Conservation (phyloP, 495 filamentous ascomycete genomes). For the Hypoxylon fuscum region DNA sequence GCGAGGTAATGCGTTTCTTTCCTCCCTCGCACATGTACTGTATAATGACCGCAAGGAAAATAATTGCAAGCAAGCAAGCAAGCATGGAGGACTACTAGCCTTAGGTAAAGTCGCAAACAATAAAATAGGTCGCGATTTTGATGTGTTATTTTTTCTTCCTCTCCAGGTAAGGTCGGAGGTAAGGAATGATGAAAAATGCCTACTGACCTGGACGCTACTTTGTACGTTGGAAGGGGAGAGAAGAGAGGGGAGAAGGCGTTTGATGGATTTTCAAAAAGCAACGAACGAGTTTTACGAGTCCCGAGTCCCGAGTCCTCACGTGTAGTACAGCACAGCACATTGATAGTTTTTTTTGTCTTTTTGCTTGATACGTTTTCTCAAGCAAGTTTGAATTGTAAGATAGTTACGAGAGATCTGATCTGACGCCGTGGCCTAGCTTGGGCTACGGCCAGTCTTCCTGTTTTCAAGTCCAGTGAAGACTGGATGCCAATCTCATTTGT, state of each 20-base stretch:
- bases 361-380: slow-evolving; percentile 18
- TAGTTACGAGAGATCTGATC: slow-evolving; percentile 10
- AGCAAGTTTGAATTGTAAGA: slow-evolving; percentile 37
- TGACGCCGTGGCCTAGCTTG: slow-evolving; percentile 1
- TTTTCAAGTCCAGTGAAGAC: too few relatives aligned
- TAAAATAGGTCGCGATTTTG: slow-evolving; percentile 18
- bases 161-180: slow-evolving; percentile 77
- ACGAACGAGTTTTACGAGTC: too few relatives aligned
- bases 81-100: too few relatives aligned
- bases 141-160: slow-evolving; percentile 32
- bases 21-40: slow-evolving; percentile 35
- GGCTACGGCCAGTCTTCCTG: too few relatives aligned
- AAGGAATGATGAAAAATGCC: slow-evolving; percentile 57
- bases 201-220: slow-evolving; percentile 43
- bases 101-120: slow-evolving; percentile 18
- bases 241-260: slow-evolving; percentile 31
- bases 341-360: slow-evolving; percentile 3
- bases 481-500: background rate
- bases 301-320: too few relatives aligned
- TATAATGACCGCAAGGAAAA: slow-evolving; percentile 39
- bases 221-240: slow-evolving; percentile 10
- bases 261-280: slow-evolving; percentile 31
- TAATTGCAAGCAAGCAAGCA: slow-evolving; percentile 19
- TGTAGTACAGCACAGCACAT: slow-evolving; percentile 14
- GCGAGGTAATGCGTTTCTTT: slow-evolving; percentile 42